Base-by-base conservation (phyloP, 1,139 yeast genomes). In the Taiozyma onychis region DNA sequence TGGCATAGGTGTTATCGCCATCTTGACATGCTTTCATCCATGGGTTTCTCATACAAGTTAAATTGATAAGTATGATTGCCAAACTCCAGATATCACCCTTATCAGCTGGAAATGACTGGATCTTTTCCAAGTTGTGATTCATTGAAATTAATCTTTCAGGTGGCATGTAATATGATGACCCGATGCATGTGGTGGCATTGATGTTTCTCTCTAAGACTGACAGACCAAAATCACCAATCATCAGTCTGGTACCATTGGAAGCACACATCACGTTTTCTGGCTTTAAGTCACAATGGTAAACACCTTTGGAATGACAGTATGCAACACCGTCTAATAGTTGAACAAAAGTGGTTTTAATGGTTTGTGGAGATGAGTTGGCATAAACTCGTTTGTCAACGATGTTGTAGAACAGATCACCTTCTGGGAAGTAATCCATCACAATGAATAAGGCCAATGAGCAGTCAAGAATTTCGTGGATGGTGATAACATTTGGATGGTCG, bases 41-140 rank as follows among this genome's bases (percentile, higher is more conserved):
- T 21, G 97, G 97, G 63, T 90, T 90, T 65, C 96, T 77, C 44
- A 89, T 83, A 60, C 96, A 88, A 14, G 88, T 77, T 48, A 90
- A 74, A 64, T 90, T 90, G 55, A 90, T 81, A 52, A 90, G 72
- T 37, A 90, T 82, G 30, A 90, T 84, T 3, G 95, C 95, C 49
- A 90, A 71, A 1, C 96, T 86, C 97, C 97, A 90, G 28, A 88
- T 78, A 64, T 90, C 97, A 47, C 93, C 90, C 10, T 88, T 80
- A 39, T 78, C 68, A 0, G 95, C 84, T n/a, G 91, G 90, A 63
- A 52, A 50, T 4, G 43, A 48, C 24, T 50, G 49, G 14, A 48
- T 49, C 3, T 53, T 44, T 26, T 56, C 52, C 32, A 53, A 43
- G 22, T 48, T 50, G 41, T 49, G 56, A 44, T 57, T 63, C 73